Evolutionary conservation across 2,329 filamentous ascomycete genomes (phyloP).

Genomic region (Nakataea oryzae): DNA sequence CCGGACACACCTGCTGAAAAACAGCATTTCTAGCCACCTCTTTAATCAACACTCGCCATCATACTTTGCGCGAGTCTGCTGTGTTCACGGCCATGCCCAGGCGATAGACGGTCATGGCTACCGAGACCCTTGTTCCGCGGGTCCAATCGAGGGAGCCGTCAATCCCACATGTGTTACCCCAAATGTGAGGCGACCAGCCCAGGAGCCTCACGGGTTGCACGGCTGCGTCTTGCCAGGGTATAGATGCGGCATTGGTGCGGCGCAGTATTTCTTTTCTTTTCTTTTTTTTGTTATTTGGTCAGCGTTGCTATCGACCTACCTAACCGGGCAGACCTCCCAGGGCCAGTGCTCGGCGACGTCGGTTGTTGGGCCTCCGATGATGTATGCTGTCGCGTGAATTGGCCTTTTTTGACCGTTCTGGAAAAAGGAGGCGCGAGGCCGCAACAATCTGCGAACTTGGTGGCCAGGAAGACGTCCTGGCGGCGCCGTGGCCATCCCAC

Average conservation of each 20-base stretch:
- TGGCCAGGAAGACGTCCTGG: constrained; percentile 6
- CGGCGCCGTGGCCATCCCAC: not conserved
- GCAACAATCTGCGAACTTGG: no score
- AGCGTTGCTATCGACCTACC: not conserved
- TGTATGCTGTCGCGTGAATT: no score
- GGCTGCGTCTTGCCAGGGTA: not conserved
- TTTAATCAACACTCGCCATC: no score
- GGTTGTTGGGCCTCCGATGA: not conserved
- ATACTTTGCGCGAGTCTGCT: not conserved
- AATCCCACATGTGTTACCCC: not conserved
- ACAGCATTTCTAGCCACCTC: no score
- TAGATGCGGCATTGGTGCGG: not conserved
- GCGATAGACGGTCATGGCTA: no score
- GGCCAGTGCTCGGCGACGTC: not conserved
- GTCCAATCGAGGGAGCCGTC: not conserved
- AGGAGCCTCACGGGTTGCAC: not conserved
- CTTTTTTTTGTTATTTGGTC: no score
- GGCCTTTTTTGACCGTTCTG: no score
- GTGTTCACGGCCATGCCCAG: not conserved
- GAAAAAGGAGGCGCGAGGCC: no score
- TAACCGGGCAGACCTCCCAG: not conserved
- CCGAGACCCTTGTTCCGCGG: no score
- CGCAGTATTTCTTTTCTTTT: not conserved
- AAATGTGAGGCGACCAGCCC: no score
- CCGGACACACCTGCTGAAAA: no score